Base-by-base conservation (phyloP, 2,329 filamentous ascomycete genomes). In the Phialophora verrucosa region DNA sequence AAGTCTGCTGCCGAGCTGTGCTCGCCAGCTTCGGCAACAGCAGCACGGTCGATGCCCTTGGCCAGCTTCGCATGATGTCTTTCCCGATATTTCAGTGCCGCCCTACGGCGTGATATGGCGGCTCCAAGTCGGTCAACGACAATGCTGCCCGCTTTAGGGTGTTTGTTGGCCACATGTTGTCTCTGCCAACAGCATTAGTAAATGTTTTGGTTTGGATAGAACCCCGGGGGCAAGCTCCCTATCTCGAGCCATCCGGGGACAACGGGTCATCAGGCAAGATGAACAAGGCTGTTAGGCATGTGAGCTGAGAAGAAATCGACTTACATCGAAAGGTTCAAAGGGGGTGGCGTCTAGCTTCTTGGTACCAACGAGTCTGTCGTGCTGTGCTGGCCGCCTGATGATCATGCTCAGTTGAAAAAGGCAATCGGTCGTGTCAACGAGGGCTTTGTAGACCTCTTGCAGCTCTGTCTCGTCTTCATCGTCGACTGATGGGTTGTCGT, bases 1-100 rank as follows among this genome's bases (percentile, higher is more conserved):
- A n/a, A 27, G 27, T 55, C 51, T n/a, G 25, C 49, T 27, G 49
- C 23, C 17, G 51, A 23, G 14, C n/a, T 44, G 17, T n/a, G 55
- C n/a, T 58, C 55, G 35, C 8, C 8, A 11, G 6, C 8, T 14
- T 58, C 29, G 35, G 20, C 55, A 23, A 23, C 14, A 1, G 32
- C 17, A 42, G 38, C 20, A 51, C 53, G 47, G 5, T 74, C 69
- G 0, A 78, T 64, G 0, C 74, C 76, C 3, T 69, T 57, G 0
- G 69, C 69, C 0, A 80, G 56, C 44, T 78, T 81, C 0, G 64
- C 44, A 47, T 75, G 76, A 63, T 82, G 78, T 10, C 75, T 69
- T 63, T 78, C 72, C 6, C 78, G 73, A 44, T 80, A 81, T 20
- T 74, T 76, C 23, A 82, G 74, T 47, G 78, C 77, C 4, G 77